A percentile compares a stretch with the other conserved stretches of the same genome.
Conservation (phyloP, 1,139 yeast genomes). For the Saccharomycopsis hybrid region DNA sequence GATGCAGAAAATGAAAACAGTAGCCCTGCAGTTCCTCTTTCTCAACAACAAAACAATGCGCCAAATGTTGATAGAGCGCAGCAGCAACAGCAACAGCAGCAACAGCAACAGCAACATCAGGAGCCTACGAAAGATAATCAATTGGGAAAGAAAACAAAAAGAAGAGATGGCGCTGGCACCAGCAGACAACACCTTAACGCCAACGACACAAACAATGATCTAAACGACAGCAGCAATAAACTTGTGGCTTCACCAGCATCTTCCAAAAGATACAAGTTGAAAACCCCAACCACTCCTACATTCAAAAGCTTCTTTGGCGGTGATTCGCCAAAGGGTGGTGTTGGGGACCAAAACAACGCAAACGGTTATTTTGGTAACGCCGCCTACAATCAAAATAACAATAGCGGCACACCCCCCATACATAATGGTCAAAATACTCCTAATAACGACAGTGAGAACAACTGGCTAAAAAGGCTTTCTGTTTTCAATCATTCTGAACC, state of each 20-base stretch:
- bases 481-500: constrained; percentile 19
- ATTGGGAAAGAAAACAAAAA: neutral
- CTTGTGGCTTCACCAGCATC: constrained; percentile 1
- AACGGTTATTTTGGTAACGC: neutral
- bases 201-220: neutral
- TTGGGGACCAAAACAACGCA: neutral
- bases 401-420: neutral
- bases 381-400: neutral
- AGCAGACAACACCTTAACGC: neutral
- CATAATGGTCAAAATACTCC: too few relatives aligned
- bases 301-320: constrained; percentile 11
- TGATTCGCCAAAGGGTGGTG: neutral
- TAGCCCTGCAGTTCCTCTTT: too few relatives aligned
- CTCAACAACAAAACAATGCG: too few relatives aligned
- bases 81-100: neutral
- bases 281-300: constrained; percentile 17
- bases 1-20: constrained; percentile 1
- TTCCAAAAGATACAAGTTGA: constrained; percentile 4
- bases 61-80: neutral
- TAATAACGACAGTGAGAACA: constrained; percentile 10
- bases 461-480: constrained; percentile 18
- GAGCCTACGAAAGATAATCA: neutral
- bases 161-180: neutral
- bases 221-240: neutral
- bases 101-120: too few relatives aligned